Conservation (phyloP, 768 basidiomycete genomes). For the Auricularia auricula-judae region DNA sequence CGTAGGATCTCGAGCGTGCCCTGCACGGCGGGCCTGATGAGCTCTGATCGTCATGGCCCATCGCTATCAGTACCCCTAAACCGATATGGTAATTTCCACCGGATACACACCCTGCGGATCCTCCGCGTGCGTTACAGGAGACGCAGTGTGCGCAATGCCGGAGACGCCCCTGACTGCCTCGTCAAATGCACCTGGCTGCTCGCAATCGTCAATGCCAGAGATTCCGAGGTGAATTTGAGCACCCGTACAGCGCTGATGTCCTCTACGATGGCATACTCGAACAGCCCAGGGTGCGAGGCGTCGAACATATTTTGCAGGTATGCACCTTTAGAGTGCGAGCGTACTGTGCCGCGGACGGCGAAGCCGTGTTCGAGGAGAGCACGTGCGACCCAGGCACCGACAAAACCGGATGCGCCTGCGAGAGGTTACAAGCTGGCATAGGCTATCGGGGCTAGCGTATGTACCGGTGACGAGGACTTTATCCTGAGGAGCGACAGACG, state of each 20-base stretch:
- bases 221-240: too few relatives aligned
- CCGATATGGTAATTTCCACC: background rate
- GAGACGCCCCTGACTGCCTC: constrained; percentile 11
- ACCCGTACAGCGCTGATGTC: constrained; percentile 26
- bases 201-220: background rate
- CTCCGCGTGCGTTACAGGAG: constrained; percentile 3
- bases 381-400: constrained; percentile 13
- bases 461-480: background rate
- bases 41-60: constrained; percentile 15
- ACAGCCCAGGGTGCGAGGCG: constrained; percentile 12
- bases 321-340: constrained; percentile 27
- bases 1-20: constrained; percentile 23
- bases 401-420: constrained; percentile 9
- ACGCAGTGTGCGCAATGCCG: constrained; percentile 10
- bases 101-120: constrained; percentile 1
- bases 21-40: constrained; percentile 23
- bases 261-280: constrained; percentile 29
- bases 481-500: background rate
- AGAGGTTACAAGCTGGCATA: too few relatives aligned
- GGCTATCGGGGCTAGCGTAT: too few relatives aligned
- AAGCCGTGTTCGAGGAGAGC: constrained; percentile 20
- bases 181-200: constrained; percentile 8
- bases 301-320: constrained; percentile 27
- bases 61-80: background rate
- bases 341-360: constrained; percentile 31